A percentile compares a stretch with the other conserved stretches of the same genome.
phyloP scores from a whole-genome alignment of 768 basidiomycete genomes.

The Pleurotus salmoneostramineus region DNA sequence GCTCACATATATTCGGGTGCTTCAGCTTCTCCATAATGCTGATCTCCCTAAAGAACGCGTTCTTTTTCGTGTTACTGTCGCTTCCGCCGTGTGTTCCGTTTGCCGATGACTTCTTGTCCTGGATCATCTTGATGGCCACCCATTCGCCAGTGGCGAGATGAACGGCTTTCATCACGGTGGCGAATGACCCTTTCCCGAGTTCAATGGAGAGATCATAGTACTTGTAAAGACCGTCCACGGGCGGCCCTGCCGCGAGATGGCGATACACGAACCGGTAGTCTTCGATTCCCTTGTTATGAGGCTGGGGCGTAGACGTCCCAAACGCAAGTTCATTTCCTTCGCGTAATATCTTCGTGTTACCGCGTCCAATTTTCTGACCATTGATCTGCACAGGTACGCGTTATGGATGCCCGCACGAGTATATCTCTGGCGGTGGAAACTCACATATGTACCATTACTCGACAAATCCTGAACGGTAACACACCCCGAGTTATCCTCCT shows the following conservation, averaged over 20 bases:
- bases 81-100: slow-evolving; percentile 21
- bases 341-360: slow-evolving; percentile 49
- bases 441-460: slow-evolving; percentile 73
- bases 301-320: slow-evolving; percentile 52
- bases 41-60: slow-evolving; percentile 65
- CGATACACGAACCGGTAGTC: slow-evolving; percentile 82
- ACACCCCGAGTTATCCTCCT: slow-evolving; percentile 31
- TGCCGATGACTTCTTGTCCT: slow-evolving; percentile 38
- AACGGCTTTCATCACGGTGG: slow-evolving; percentile 83
- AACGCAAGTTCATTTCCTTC: slow-evolving; percentile 89
- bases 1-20: slow-evolving; percentile 80
- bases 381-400: slow-evolving; percentile 49
- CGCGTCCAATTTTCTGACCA: slow-evolving; percentile 57
- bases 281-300: slow-evolving; percentile 43
- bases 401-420: not conserved
- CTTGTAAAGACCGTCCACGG: slow-evolving; percentile 53
- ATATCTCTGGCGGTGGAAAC: slow-evolving; percentile 16
- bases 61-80: slow-evolving; percentile 21
- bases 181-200: slow-evolving; percentile 90
- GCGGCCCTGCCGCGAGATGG: slow-evolving; percentile 48
- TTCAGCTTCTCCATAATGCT: slow-evolving; percentile 71
- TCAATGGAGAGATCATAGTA: slow-evolving; percentile 65
- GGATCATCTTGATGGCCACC: slow-evolving; percentile 89
- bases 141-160: slow-evolving; percentile 65
- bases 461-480: slow-evolving; percentile 54